These are phyloP conservation scores for Tetrapisispora fleetii DNA, from an alignment of 805 yeast species.

Conservation along the genomic window DNA sequence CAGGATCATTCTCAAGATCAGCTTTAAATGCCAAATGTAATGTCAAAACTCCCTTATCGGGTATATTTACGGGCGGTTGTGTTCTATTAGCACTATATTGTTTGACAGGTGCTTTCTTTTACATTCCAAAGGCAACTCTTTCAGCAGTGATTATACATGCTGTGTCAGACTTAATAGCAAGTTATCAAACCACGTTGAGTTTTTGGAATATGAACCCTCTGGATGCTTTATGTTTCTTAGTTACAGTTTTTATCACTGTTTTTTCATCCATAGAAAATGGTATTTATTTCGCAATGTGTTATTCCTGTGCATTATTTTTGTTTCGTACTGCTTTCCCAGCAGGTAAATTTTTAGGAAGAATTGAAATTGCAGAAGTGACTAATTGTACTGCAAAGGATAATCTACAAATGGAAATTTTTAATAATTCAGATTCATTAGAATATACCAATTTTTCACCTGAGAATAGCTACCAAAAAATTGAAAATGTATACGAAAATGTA, in stretches of 20 bases:
- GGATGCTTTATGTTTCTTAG: constrained; percentile 62
- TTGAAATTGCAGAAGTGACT: constrained; percentile 24
- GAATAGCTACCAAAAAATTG: neutral
- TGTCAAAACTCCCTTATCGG: constrained; percentile 88
- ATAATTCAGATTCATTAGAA: neutral
- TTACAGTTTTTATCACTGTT: constrained; percentile 67
- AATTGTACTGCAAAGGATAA: neutral
- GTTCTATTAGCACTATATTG: constrained; percentile 80
- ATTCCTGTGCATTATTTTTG: constrained; percentile 65
- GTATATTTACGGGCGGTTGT: constrained; percentile 81
- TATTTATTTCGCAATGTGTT: constrained; percentile 81
- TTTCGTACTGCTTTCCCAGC: constrained; percentile 71
- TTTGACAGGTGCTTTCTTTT: constrained; percentile 74
- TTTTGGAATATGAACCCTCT: constrained; percentile 68
- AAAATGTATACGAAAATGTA: neutral
- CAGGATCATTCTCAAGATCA: constrained; percentile 92
- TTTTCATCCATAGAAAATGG: constrained; percentile 79
- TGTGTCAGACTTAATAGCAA: constrained; percentile 73
- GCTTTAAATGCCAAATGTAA: constrained; percentile 94
- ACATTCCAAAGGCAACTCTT: constrained; percentile 82
- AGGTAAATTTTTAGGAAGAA: constrained; percentile 74
- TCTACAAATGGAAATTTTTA: neutral
- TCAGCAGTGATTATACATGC: constrained; percentile 89
- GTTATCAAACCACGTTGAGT: constrained; percentile 54
- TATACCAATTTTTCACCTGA: neutral